Conservation (phyloP, 306 rosid genomes). For the Citrullus colocynthis region DNA sequence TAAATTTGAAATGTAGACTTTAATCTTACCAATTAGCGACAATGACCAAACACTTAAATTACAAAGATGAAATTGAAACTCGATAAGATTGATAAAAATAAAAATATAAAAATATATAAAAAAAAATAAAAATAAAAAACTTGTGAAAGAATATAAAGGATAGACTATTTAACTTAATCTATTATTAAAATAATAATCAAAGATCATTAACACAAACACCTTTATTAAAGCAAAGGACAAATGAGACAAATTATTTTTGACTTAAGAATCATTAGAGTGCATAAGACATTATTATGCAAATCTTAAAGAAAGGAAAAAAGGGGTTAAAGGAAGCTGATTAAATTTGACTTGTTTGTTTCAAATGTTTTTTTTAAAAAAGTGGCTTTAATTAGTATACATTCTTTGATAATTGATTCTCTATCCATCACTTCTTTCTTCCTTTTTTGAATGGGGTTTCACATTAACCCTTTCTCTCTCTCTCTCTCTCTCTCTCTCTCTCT, state of each 20-base stretch:
- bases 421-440: neutral
- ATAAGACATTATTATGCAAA: conserved; percentile 1
- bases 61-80: neutral
- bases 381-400: conserved; percentile 6
- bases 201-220: neutral
- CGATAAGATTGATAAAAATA: neutral
- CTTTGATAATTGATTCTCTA: neutral
- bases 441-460: conserved; percentile 2
- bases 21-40: neutral
- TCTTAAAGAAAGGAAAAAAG: conserved; percentile 1
- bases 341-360: neutral
- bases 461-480: too few species aligned
- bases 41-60: neutral
- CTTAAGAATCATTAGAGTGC: conserved; percentile 8
- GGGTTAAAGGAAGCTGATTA: neutral
- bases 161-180: neutral
- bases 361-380: neutral
- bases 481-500: too few species aligned
- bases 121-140: too few species aligned
- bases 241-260: conserved; percentile 9
- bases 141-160: neutral
- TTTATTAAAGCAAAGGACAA: conserved; percentile 8
- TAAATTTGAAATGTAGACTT: neutral
- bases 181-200: neutral
- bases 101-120: too few species aligned